Base-by-base conservation (phyloP, 495 filamentous ascomycete species). In the Pyronema omphalodes region DNA sequence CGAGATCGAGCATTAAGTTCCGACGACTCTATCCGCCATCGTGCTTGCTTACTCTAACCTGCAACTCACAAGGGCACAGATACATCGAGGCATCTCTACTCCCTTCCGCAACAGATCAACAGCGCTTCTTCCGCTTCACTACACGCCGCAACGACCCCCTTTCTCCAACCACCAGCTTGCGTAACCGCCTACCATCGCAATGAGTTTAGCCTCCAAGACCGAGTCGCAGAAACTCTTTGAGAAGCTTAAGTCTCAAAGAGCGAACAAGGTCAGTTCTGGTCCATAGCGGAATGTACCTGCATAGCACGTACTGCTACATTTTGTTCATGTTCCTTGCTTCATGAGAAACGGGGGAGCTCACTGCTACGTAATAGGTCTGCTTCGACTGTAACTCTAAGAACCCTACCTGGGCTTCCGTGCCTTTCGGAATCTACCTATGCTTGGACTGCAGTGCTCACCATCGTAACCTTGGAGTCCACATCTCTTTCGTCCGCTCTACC, bases 301-400 rank as follows among this genome's bases (percentile, higher is more conserved):
- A 36, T 51, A 34, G 19, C 23, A 29, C 23, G 23, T 29, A 29
- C 23, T 5, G 1, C 23, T 29, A 29, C 23, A 29, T 29, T 29
- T 29, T 29, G 23, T 29, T 29, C 23, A 5, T 29, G 23, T 29
- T 29, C 23, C 23, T 29, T 29, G 23, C 23, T 29, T 29, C 5
- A 29, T 5, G 23, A 29, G 23, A 29, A 29, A 29, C 23, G 23
- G 23, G 23, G 23, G 23, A 29, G 44, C 44, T 47, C 44, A 47
- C 44, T 47, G 60, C 23, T 23, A 15, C 47, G 8, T 41, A 6
- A 41, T 61, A 93, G 89, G 74, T 93, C 71, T 98, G 91, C 74
- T 96, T 96, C 67, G 91, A 98, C 71, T 98, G 91, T 70, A 81
- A 83, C 61, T 80, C 83, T 50, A 96, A 96, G 68, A 95, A 94